These are phyloP conservation scores for Collybia sp. DNA, from an alignment of 768 basidiomycete species.

Conservation along the genomic window DNA sequence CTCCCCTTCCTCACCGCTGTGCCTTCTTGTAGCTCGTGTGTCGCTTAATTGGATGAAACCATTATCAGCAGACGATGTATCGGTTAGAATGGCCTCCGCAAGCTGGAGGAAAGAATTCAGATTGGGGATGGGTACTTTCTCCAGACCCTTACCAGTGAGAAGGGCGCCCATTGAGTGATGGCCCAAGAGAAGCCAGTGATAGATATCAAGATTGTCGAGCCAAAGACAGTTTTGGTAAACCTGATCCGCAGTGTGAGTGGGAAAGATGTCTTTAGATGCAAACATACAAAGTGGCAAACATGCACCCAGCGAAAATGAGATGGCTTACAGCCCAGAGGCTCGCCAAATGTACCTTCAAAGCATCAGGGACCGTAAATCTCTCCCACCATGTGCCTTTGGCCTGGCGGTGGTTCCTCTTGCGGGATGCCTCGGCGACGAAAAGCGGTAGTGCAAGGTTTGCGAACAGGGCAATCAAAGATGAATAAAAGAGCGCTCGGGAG, in stretches of 20 bases:
- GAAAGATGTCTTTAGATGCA: conserved; percentile 1
- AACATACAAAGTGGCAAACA: conserved; percentile 82
- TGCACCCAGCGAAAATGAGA: conserved; percentile 66
- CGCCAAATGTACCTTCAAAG: conserved; percentile 55
- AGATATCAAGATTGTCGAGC: conserved; percentile 73
- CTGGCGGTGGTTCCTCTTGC: background rate
- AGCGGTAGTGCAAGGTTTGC: conserved; percentile 70
- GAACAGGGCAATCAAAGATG: conserved; percentile 62
- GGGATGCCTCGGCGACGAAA: conserved; percentile 38
- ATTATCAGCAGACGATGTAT: conserved; percentile 24
- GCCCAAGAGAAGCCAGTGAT: conserved; percentile 92
- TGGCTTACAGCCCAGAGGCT: conserved; percentile 80
- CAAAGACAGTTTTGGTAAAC: conserved; percentile 62
- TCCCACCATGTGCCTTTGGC: conserved; percentile 6
- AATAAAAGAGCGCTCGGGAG: conserved; percentile 77
- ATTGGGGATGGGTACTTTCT: no score
- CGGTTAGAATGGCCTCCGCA: conserved; percentile 77
- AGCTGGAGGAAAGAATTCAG: conserved; percentile 40
- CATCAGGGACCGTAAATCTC: conserved; percentile 29
- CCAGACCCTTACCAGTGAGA: conserved; percentile 63
- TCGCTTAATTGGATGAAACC: conserved; percentile 40
- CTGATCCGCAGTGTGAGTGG: conserved; percentile 29
- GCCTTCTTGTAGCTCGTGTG: conserved; percentile 30
- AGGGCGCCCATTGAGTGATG: conserved; percentile 89
- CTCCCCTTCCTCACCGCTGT: conserved; percentile 23